Evolutionary conservation across 176 grass and related monocot genomes (phyloP), one percentile per base, ranked within the genome.

Genomic region (Aegilops bicornis): DNA sequence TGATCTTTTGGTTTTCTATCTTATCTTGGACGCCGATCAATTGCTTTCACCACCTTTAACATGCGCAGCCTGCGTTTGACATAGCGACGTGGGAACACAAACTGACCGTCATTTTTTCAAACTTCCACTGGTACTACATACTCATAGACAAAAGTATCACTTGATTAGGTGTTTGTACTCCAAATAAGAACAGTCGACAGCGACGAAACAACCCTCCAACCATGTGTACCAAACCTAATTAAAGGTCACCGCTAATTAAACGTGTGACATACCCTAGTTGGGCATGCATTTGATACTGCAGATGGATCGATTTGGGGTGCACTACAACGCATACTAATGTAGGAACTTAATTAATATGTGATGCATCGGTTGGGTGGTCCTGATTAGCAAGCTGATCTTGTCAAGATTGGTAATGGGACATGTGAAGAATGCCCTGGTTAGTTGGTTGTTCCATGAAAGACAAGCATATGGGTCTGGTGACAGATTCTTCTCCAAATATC

Each of bases 351-450:
- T 31, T 30, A 40, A 29, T 72, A 10, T 7, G n/a, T 4, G 10
- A 66, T 32, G 62, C 17, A 50, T 16, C 23, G 32, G 22, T 20
- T 45, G 2, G 40, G 62, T 77, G 83, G 62, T 82, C 84, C 88
- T 64, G 79, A 50, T 78, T 81, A 77, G 48, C 16, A 77, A 22
- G 16, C 12, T 63, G 36, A 82, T 30, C 76, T 73, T 22, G 10
- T 81, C 23, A 43, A 31, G 85, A 33, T 66, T 75, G 52, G 48
- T 27, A 81, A 50, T 82, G 40, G 33, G 11, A 12, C 88, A 90
- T 54, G 88, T 86, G 88, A 77, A 82, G 72, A 62, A 86, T 77
- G 86, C n/a, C 72, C n/a, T 61, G 45, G 45, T 14, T 3, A 48
- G 45, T 14, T 48, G 69, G 48, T 31, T 82, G 79, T 77, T 83